These are phyloP conservation scores for Colletotrichum musicola DNA, from an alignment of 2,329 filamentous ascomycete species.

Conservation along the genomic window DNA sequence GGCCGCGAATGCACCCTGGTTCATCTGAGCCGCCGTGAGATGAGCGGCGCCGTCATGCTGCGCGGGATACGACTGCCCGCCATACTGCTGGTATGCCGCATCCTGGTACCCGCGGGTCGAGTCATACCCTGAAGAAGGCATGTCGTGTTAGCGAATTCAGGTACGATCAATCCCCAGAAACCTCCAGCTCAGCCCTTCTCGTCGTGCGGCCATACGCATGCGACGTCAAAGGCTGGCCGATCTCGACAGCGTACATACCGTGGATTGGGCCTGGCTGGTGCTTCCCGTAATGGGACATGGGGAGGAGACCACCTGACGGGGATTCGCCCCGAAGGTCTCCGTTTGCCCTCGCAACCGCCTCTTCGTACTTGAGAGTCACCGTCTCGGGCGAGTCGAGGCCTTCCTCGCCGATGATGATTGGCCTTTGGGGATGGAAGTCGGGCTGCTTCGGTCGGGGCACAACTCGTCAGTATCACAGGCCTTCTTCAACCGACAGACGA, in stretches of 20 bases:
- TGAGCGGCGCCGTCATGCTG: conserved; percentile 56
- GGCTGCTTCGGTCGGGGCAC: conserved; percentile 53
- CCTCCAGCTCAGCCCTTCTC: neutral
- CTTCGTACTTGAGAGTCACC: conserved; percentile 68
- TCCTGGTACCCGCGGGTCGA: conserved; percentile 72
- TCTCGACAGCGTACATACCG: conserved; percentile 69
- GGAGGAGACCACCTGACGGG: conserved; percentile 68
- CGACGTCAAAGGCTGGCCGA: no score
- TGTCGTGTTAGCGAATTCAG: conserved; percentile 1
- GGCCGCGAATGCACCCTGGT: conserved; percentile 68
- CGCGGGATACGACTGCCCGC: conserved; percentile 60
- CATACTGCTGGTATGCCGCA: conserved; percentile 66
- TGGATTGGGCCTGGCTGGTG: conserved; percentile 81
- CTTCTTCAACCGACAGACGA: conserved; percentile 14
- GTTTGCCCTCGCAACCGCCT: conserved; percentile 65
- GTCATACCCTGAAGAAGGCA: conserved; percentile 63
- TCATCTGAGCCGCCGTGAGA: conserved; percentile 63
- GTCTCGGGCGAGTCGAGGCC: conserved; percentile 71
- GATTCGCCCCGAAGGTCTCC: conserved; percentile 68
- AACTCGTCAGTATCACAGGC: conserved; percentile 43
- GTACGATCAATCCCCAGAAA: neutral
- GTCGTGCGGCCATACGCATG: no score
- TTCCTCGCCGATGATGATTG: conserved; percentile 68
- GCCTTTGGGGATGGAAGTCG: conserved; percentile 65
- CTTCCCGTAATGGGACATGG: conserved; percentile 86